These are phyloP conservation scores for Quercus mongolica DNA, from an alignment of 306 rosid species.

Conservation along the genomic window DNA sequence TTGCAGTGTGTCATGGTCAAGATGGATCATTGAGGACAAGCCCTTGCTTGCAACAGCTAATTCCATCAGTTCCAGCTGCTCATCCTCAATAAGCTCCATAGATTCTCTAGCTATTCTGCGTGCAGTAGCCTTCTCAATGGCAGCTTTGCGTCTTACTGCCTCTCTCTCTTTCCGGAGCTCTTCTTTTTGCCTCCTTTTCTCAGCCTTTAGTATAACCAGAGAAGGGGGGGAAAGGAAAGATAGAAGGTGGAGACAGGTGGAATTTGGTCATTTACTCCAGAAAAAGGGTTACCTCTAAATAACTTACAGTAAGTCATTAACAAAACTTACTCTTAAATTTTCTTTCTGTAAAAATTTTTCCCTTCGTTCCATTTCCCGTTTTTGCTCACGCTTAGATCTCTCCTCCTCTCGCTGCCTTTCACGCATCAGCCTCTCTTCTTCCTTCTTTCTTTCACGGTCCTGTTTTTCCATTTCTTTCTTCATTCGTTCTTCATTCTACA, in stretches of 20 bases:
- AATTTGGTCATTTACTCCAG: constrained; percentile 13
- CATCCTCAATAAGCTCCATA: constrained; percentile 98
- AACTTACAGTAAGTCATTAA: background rate
- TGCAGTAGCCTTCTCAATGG: constrained; percentile 95
- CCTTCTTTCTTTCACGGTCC: constrained; percentile 91
- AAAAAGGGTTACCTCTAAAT: constrained; percentile 17
- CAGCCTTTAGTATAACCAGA: constrained; percentile 52
- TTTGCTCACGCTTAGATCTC: constrained; percentile 84
- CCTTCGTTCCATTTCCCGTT: constrained; percentile 81
- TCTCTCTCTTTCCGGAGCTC: constrained; percentile 88
- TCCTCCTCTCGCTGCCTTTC: constrained; percentile 90
- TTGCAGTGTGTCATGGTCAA: constrained; percentile 88
- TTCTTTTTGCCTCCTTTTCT: constrained; percentile 84
- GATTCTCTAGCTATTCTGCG: constrained; percentile 94
- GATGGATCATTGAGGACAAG: constrained; percentile 70
- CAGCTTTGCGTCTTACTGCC: constrained; percentile 88
- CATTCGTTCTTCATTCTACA: constrained; percentile 76
- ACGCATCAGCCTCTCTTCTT: constrained; percentile 92
- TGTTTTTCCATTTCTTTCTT: constrained; percentile 89
- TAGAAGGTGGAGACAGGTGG: background rate
- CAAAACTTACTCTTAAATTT: constrained; percentile 61
- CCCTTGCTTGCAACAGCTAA: constrained; percentile 89
- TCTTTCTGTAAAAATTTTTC: constrained; percentile 87
- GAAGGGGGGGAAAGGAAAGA: constrained; percentile 15
- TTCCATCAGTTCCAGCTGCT: constrained; percentile 96